Base-by-base conservation (phyloP, 352 stramenopile species). In the Phytophthora europaea region DNA sequence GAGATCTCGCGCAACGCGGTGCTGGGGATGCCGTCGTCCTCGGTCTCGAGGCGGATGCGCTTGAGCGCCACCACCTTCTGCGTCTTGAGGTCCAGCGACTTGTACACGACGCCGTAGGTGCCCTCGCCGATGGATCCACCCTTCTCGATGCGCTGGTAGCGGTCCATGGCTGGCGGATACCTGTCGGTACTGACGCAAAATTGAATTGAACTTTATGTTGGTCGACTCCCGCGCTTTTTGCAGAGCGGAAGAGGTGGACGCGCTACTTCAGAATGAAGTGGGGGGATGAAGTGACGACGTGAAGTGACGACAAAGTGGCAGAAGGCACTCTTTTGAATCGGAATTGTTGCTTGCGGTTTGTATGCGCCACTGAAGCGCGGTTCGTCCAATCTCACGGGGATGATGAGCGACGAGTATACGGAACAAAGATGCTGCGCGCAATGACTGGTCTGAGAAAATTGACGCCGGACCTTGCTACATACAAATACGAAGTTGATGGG, bases 21-120 rank as follows among this genome's bases (percentile, higher is more conserved):
- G 68, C 92, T 99, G 34, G 98, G 98, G 82, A 99, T 99, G 51
- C 98, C 98, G 75, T 99, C 98, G 81, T 99, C 98, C 88, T 99
- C 98, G 12, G 99, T 98, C 83, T 99, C 98, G 28, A 99, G 89
- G 23, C 97, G 94, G 74, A 99, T 99, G 59, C 91, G 93, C 91
- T 99, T 99, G 64, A 99, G 90, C 56, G 97, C 97, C 45, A 99
- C 93, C 45, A 98, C 91, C 57, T 98, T 76, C 51, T 93, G 89
- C 7, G 89, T 99, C 69, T 96, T 86, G 33, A 94, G 86, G 77
- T 99, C 96, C 65, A 95, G 80, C 15, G 95, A 98, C 81, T 99
- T 99, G 90, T 99, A 99, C 43, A 99, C 97, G 26, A 99, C 94
- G 71, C 97, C 97, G 80, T 99, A 99, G 13, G 98, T 99, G 48